Percentiles rank a stretch among this genome's conserved stretches.
phyloP scores from a whole-genome alignment of 345 rosid species.

The Adansonia digitata region DNA sequence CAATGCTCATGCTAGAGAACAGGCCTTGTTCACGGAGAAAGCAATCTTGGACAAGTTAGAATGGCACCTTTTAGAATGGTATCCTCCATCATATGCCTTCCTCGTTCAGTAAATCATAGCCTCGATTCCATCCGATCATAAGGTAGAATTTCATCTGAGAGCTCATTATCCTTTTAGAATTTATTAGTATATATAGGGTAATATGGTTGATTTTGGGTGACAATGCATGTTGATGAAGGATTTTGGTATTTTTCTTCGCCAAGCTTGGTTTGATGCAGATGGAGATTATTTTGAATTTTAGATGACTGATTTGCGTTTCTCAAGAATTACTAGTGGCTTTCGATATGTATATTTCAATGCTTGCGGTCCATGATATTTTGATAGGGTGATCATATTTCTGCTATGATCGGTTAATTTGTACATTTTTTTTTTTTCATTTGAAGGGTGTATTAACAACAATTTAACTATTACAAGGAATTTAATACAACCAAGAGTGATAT shows the following conservation, averaged over 20 bases:
- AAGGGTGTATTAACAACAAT: neutral
- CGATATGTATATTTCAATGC: neutral
- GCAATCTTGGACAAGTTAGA: constrained; percentile 60
- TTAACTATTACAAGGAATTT: neutral
- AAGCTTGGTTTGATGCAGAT: constrained; percentile 72
- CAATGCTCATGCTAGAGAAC: constrained; percentile 68
- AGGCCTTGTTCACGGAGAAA: constrained; percentile 78
- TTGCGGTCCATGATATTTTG: too few species aligned
- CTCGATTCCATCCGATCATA: constrained; percentile 44
- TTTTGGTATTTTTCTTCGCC: constrained; percentile 63
- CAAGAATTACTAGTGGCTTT: neutral
- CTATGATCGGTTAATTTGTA: neutral
- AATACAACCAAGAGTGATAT: neutral
- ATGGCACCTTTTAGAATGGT: constrained; percentile 83
- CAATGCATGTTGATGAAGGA: constrained; percentile 51
- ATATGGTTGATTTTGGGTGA: neutral
- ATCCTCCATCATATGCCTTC: constrained; percentile 81
- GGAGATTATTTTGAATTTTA: too few species aligned
- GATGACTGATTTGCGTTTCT: neutral
- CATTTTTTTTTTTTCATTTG: neutral
- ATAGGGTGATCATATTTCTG: neutral
- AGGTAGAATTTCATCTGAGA: constrained; percentile 28
- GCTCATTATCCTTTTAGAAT: neutral
- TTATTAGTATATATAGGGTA: neutral
- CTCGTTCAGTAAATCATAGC: constrained; percentile 77